Percentiles rank a stretch among this genome's conserved stretches.
Evolutionary conservation across 2,329 filamentous ascomycete species (phyloP).

Genomic region (Aspergillus oerlinghausenensis): DNA sequence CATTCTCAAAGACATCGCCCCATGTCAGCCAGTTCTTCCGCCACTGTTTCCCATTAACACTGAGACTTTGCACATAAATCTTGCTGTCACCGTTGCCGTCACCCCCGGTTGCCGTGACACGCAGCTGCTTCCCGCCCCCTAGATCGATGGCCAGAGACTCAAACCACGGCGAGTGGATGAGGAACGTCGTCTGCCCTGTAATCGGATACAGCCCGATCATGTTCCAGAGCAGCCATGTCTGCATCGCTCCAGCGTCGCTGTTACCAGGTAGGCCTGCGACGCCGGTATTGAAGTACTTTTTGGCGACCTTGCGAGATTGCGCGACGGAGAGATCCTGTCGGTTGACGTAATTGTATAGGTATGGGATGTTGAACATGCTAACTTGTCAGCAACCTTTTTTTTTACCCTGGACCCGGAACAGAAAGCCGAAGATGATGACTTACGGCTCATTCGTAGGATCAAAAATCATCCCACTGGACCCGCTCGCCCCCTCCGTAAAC

Average conservation of each 20-base stretch:
- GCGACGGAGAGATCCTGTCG: slow-evolving; percentile 59
- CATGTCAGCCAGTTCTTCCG: slow-evolving; percentile 61
- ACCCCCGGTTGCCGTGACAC: slow-evolving; percentile 52
- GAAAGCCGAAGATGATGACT: slow-evolving; percentile 16
- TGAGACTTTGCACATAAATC: slow-evolving; percentile 61
- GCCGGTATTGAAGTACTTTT: slow-evolving; percentile 54
- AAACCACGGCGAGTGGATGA: slow-evolving; percentile 63
- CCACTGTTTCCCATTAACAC: slow-evolving; percentile 61
- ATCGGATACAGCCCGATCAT: slow-evolving; percentile 66
- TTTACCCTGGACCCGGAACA: too few relatives aligned
- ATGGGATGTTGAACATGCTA: slow-evolving; percentile 59
- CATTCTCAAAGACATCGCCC: slow-evolving; percentile 61
- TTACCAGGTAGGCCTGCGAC: slow-evolving; percentile 62
- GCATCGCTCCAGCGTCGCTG: slow-evolving; percentile 68
- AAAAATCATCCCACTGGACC: slow-evolving; percentile 52
- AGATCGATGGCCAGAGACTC: slow-evolving; percentile 56
- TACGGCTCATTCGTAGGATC: slow-evolving; percentile 64
- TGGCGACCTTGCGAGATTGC: slow-evolving; percentile 56
- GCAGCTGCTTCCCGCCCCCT: slow-evolving; percentile 50
- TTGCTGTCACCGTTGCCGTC: slow-evolving; percentile 40
- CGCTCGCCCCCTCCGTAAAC: slow-evolving; percentile 41
- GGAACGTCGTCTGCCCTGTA: slow-evolving; percentile 64
- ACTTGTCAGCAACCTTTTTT: background rate
- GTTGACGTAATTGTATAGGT: slow-evolving; percentile 64
- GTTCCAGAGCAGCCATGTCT: slow-evolving; percentile 64